A percentile compares a stretch with the other conserved stretches of the same genome.
phyloP scores from a whole-genome alignment of 768 basidiomycete species.

The Lactifluus echinatus region DNA sequence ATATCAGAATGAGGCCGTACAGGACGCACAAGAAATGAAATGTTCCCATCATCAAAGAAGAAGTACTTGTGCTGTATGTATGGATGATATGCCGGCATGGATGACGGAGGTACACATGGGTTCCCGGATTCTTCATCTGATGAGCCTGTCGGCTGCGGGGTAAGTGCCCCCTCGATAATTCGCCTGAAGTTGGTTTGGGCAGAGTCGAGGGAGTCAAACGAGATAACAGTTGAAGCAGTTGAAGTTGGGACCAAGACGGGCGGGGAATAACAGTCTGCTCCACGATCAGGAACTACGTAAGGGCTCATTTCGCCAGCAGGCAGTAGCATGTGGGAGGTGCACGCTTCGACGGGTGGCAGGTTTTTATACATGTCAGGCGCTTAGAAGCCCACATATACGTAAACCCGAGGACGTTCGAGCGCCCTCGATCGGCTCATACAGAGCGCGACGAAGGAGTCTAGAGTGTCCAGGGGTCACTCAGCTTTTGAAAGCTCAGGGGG shows the following conservation, averaged over 20 bases:
- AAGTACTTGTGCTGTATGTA: background rate
- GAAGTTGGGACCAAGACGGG: background rate
- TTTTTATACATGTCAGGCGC: too few species aligned
- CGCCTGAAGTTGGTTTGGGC: background rate
- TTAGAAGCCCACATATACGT: background rate
- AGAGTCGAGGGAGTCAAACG: background rate
- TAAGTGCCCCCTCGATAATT: background rate
- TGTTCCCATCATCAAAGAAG: conserved; percentile 14
- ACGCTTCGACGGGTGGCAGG: too few species aligned
- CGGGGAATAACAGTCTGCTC: background rate
- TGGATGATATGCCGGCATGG: background rate
- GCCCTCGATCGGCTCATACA: too few species aligned
- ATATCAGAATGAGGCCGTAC: background rate
- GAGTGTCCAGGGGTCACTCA: too few species aligned
- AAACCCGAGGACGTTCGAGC: background rate
- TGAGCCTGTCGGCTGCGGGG: background rate
- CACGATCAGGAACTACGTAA: background rate
- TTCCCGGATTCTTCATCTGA: background rate
- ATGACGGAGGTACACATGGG: background rate
- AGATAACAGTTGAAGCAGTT: background rate
- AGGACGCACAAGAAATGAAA: conserved; percentile 5
- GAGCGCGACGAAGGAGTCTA: too few species aligned
- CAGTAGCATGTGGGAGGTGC: background rate
- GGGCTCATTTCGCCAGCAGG: background rate
- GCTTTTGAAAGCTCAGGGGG: too few species aligned